Conservation (phyloP, 73 alveolate species). For the Tetrahymena borealis region DNA sequence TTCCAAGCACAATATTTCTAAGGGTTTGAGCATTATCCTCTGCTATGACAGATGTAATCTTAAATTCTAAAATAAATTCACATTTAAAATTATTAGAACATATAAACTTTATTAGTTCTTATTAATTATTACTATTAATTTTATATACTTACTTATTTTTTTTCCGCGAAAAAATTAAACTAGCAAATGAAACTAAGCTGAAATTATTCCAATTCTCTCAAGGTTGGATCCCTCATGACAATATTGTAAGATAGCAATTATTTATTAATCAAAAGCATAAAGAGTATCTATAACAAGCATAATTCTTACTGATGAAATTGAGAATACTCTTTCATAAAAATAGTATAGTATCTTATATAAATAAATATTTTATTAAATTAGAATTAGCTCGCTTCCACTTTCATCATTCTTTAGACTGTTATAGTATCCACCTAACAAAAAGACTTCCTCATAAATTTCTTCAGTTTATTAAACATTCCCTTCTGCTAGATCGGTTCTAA, state of each 20-base stretch:
- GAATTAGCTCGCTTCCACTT: not conserved
- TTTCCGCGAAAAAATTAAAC: conserved; percentile 2
- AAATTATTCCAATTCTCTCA: not conserved
- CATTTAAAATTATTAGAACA: not conserved
- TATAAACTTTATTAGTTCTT: not conserved
- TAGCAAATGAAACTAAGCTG: not conserved
- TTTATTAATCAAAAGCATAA: too few species aligned
- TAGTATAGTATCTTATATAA: not conserved
- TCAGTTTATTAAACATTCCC: not conserved
- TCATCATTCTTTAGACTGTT: not conserved
- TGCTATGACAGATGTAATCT: not conserved
- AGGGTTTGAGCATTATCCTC: not conserved
- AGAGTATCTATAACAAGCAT: not conserved
- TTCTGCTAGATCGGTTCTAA: not conserved
- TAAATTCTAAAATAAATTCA: too few species aligned
- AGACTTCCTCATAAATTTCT: not conserved
- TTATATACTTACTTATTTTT: not conserved
- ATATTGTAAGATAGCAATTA: not conserved
- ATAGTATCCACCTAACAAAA: not conserved
- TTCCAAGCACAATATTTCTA: not conserved
- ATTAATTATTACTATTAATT: not conserved
- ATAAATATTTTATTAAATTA: not conserved
- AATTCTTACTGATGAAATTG: not conserved
- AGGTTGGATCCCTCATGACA: not conserved
- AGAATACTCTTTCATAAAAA: not conserved